phyloP scores from a whole-genome alignment of 2,329 filamentous ascomycete species.

The Furcasterigmium furcatum region DNA sequence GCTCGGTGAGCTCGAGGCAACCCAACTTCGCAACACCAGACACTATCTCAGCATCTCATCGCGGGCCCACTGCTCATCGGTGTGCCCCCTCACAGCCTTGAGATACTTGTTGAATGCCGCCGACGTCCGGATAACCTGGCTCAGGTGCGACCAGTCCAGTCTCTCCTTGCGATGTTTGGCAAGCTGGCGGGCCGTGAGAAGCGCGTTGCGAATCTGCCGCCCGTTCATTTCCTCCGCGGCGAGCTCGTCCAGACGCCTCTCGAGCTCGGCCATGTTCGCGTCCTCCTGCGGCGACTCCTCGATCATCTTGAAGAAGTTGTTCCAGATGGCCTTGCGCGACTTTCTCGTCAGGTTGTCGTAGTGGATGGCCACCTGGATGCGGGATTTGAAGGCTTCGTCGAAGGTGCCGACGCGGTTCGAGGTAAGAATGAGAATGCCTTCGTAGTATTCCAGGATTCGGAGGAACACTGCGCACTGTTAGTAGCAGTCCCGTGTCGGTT shows the following conservation, averaged over 20 bases:
- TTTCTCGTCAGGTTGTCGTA: no score
- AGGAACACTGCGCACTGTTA: no score
- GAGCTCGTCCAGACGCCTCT: not conserved
- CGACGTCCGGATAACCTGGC: no score
- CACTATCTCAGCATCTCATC: no score
- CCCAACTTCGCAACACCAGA: no score
- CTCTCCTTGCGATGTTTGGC: no score
- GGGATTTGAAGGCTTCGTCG: constrained; percentile 31
- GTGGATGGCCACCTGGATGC: constrained; percentile 26
- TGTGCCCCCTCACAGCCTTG: no score
- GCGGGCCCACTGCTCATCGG: no score
- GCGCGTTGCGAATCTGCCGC: not conserved
- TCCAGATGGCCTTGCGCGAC: constrained; percentile 9
- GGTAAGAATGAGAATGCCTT: constrained; percentile 30
- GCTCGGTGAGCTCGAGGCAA: no score
- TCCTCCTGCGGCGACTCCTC: not conserved
- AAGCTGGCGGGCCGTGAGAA: not conserved
- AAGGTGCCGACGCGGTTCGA: constrained; percentile 29
- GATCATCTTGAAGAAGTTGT: constrained; percentile 8
- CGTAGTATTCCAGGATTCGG: constrained; percentile 29
- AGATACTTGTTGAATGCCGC: no score
- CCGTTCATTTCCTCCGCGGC: not conserved
- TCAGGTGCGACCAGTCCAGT: no score
- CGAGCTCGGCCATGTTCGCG: not conserved
- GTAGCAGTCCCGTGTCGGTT: no score